Percentiles rank a stretch among this genome's conserved stretches.
phyloP scores from a whole-genome alignment of 768 basidiomycete species.

The Termitomyces sp. region DNA sequence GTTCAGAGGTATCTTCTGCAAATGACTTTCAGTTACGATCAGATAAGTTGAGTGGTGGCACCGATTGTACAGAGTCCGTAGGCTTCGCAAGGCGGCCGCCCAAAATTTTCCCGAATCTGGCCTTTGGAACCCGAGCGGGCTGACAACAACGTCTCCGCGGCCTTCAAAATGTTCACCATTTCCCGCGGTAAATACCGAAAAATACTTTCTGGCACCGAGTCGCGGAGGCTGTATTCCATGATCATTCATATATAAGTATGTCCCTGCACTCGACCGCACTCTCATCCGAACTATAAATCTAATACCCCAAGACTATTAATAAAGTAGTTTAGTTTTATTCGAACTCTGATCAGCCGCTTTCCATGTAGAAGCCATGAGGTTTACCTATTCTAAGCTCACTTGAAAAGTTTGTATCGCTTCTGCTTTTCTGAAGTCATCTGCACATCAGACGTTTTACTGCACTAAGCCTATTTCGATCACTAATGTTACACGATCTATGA shows the following conservation, averaged over 20 bases:
- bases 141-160: background rate
- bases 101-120: background rate
- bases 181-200: background rate
- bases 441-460: too few relatives aligned
- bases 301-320: background rate
- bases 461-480: background rate
- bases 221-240: background rate
- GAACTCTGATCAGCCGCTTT: background rate
- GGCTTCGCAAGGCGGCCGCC: background rate
- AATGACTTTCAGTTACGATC: constrained; percentile 1
- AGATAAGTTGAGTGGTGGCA: background rate
- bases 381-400: background rate
- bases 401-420: background rate
- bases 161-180: background rate
- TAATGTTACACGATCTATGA: background rate
- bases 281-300: background rate
- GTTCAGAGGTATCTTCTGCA: background rate
- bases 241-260: background rate
- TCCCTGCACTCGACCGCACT: background rate
- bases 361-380: constrained; percentile 7
- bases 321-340: background rate
- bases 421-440: background rate
- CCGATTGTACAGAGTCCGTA: background rate
- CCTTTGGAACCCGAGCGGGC: background rate
- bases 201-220: background rate